Percentiles rank a stretch among this genome's conserved stretches.
Conservation (phyloP, 2,329 filamentous ascomycete genomes). For the Alternaria atra region DNA sequence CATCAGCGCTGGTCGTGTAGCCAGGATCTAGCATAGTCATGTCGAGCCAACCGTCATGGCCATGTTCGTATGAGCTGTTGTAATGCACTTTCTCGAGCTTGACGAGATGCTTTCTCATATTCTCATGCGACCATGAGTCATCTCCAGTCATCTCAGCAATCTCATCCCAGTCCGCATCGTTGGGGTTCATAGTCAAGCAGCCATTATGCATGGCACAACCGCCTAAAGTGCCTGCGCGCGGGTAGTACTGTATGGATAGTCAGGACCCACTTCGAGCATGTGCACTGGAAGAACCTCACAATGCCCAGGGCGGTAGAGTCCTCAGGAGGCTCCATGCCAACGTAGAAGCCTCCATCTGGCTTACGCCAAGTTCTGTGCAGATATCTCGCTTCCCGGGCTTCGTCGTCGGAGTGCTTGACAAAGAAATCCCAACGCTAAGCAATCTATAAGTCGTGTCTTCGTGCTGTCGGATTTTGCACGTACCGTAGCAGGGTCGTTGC, state of each 20-base stretch:
- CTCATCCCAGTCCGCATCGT: conserved; percentile 66
- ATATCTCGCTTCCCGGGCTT: conserved; percentile 62
- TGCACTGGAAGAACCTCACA: not conserved
- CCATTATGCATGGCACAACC: conserved; percentile 70
- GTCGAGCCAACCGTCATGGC: conserved; percentile 35
- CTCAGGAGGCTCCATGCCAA: conserved; percentile 61
- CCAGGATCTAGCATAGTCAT: conserved; percentile 39
- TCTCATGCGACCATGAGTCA: conserved; percentile 63
- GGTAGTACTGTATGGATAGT: conserved; percentile 56
- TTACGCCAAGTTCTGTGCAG: conserved; percentile 66
- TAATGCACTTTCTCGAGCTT: conserved; percentile 36
- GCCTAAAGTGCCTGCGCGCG: conserved; percentile 65
- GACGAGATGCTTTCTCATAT: conserved; percentile 66
- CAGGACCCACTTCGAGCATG: not conserved
- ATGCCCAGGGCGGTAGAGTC: conserved; percentile 34
- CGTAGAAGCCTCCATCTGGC: conserved; percentile 61
- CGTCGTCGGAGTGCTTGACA: conserved; percentile 66
- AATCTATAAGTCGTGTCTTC: not conserved
- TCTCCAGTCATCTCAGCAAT: conserved; percentile 68
- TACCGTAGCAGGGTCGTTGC: conserved; percentile 24
- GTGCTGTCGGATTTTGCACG: accelerated
- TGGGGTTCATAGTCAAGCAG: conserved; percentile 61
- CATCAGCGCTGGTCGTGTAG: conserved; percentile 27
- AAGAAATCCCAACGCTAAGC: conserved; percentile 66
- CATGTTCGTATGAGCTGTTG: conserved; percentile 35